phyloP scores from a whole-genome alignment of 2,329 filamentous ascomycete species.

The Aspergillus sp. region DNA sequence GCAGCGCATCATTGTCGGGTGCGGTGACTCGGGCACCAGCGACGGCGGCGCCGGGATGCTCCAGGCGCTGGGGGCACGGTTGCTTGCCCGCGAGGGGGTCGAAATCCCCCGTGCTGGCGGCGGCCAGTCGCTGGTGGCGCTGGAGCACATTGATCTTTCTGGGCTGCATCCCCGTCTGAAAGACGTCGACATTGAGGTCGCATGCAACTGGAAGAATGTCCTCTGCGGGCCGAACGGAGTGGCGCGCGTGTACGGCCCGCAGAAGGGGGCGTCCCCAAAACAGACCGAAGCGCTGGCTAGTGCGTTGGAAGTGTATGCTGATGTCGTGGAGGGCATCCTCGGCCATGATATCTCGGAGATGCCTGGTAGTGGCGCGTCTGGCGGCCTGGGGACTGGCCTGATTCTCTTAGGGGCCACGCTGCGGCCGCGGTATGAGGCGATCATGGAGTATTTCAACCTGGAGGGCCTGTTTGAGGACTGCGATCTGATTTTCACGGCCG shows the following conservation, averaged over 20 bases:
- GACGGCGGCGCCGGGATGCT: conserved; percentile 55
- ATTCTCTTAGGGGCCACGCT: conserved; percentile 48
- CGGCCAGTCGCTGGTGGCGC: conserved; percentile 37
- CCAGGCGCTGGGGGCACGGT: conserved; percentile 49
- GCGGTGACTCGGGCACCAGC: conserved; percentile 54
- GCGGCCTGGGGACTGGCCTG: conserved; percentile 52
- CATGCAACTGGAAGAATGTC: conserved; percentile 53
- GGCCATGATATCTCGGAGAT: conserved; percentile 35
- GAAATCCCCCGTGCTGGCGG: conserved; percentile 41
- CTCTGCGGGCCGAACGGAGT: conserved; percentile 50
- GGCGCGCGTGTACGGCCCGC: conserved; percentile 50
- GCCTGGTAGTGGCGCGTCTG: conserved; percentile 52
- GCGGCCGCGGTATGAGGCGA: conserved; percentile 48
- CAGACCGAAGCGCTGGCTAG: conserved; percentile 44
- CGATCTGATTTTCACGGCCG: conserved; percentile 53
- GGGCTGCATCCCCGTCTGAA: conserved; percentile 38
- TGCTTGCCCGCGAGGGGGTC: conserved; percentile 39
- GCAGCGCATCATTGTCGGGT: conserved; percentile 49
- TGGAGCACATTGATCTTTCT: conserved; percentile 42
- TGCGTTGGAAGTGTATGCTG: conserved; percentile 45
- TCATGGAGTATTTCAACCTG: conserved; percentile 52
- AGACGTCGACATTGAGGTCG: conserved; percentile 46
- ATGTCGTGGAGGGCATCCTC: conserved; percentile 32
- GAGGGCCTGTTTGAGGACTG: conserved; percentile 47
- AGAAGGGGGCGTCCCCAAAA: conserved; percentile 48